Percentiles rank a stretch among this genome's conserved stretches.
These are phyloP conservation scores for Apiotrichum montevideense DNA, from an alignment of 1,284 basidiomycete genomes.

Conservation along the genomic window DNA sequence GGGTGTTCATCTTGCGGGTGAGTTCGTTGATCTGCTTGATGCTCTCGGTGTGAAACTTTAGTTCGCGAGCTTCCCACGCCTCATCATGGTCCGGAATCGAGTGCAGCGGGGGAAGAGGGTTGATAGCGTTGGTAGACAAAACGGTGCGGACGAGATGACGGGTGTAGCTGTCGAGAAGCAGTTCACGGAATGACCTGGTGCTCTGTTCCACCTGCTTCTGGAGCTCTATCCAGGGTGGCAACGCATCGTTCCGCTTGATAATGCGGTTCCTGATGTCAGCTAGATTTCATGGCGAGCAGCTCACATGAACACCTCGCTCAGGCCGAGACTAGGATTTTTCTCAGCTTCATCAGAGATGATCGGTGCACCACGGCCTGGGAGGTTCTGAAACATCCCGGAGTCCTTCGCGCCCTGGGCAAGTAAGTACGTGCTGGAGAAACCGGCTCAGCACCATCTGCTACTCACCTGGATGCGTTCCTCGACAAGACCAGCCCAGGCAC, in stretches of 20 bases:
- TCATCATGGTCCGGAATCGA: slow-evolving; percentile 57
- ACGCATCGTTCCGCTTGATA: slow-evolving; percentile 72
- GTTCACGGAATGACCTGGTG: slow-evolving; percentile 58
- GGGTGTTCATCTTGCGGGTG: slow-evolving; percentile 69
- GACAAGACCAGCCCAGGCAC: slow-evolving; percentile 67
- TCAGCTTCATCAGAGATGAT: slow-evolving; percentile 59
- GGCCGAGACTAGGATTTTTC: slow-evolving; percentile 66
- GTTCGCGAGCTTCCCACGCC: slow-evolving; percentile 68
- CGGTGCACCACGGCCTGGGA: slow-evolving; percentile 70
- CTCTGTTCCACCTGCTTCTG: slow-evolving; percentile 62
- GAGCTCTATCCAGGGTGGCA: slow-evolving; percentile 86
- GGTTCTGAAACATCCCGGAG: slow-evolving; percentile 64
- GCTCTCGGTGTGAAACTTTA: slow-evolving; percentile 63
- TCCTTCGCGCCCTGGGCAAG: slow-evolving; percentile 30
- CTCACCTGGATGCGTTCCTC: slow-evolving; percentile 66
- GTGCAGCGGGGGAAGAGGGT: slow-evolving; percentile 44
- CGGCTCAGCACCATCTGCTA: background rate
- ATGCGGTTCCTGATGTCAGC: slow-evolving; percentile 62
- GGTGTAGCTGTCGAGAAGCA: slow-evolving; percentile 51
- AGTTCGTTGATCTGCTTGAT: slow-evolving; percentile 65
- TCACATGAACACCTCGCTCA: slow-evolving; percentile 59
- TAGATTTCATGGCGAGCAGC: background rate
- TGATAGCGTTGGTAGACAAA: slow-evolving; percentile 49
- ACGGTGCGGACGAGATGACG: slow-evolving; percentile 57
- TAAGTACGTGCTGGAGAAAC: background rate